A percentile compares a stretch with the other conserved stretches of the same genome.
Conservation (phyloP, 2,329 filamentous ascomycete species). For the Epichloe brachyelytri region DNA sequence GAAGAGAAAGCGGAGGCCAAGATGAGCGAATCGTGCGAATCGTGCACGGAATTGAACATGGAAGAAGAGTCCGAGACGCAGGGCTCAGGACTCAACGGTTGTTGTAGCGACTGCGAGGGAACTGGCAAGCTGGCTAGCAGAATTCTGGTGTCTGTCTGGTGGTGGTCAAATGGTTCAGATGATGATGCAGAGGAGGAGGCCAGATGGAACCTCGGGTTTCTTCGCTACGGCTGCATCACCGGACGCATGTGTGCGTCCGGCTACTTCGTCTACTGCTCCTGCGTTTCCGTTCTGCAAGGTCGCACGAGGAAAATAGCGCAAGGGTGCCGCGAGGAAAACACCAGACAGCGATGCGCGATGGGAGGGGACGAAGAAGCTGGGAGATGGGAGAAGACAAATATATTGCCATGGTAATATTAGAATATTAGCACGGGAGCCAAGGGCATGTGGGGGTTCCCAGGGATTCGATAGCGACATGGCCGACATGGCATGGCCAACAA, state of each 20-base stretch:
- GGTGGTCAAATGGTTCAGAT: not conserved
- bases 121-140: too few species aligned
- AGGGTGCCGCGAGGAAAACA: too few species aligned
- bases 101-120: not conserved
- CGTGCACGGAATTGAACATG: not conserved
- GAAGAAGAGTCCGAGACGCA: not conserved
- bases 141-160: too few species aligned
- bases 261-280: not conserved
- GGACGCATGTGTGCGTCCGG: not conserved
- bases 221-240: not conserved
- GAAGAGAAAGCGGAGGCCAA: not conserved
- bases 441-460: not conserved
- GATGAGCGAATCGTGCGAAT: not conserved
- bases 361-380: not conserved
- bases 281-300: constrained; percentile 1
- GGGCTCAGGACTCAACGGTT: not conserved
- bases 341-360: too few species aligned
- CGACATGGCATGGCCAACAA: not conserved
- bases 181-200: not conserved
- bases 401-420: too few species aligned
- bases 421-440: not conserved
- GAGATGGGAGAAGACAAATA: too few species aligned
- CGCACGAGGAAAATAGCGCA: constrained; percentile 6
- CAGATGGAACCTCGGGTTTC: too few species aligned
- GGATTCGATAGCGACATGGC: not conserved